Base-by-base conservation (phyloP, 352 stramenopile species). In the Pythium aquatile region DNA sequence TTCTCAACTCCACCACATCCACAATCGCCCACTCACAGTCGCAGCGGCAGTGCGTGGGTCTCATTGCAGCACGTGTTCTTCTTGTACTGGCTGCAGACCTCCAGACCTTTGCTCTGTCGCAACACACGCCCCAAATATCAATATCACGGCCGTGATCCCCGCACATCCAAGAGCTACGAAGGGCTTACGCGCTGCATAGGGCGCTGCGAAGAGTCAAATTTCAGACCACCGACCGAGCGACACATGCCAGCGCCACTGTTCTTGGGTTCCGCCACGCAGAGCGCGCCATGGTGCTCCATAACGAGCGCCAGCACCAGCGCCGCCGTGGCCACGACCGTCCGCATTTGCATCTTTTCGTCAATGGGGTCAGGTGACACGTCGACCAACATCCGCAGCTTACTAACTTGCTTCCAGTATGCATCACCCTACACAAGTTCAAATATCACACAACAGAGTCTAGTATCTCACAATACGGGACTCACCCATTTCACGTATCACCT, bases 61-160 rank as follows among this genome's bases (percentile, higher is more conserved):
- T 72, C 77, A 51, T 92, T 87, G 63, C 86, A 94, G 75, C 86
- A 92, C 63, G 84, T 93, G 73, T 83, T 92, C 61, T 87, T 80
- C 39, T 66, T 67, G 70, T 94, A 94, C 63, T 94, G 90, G 69
- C 70, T 85, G 68, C 85, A 94, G 13, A 93, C 78, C 35, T 94
- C 82, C 55, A 94, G 72, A 1, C 76, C 73, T 32, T 87, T 83
- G 28, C 55, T 81, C 83, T 89, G 49, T 35, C 29, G 46, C 40
- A 55, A 13, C 10, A 61, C 16, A 42, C 29, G 5, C n/a, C 16
- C 20, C 57, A 11, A 63, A 32, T 39, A 26, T 59, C 42, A 35
- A 11, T 63, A 37, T 54, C 10, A 14, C 2, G 14, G 8, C 37
- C 10, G 30, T 30, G 8, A 58, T 24, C 32, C 20, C 47, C 35